A percentile compares a stretch with the other conserved stretches of the same genome.
Conservation (phyloP, 2,329 filamentous ascomycete species). For the Xylariaceae sp. region DNA sequence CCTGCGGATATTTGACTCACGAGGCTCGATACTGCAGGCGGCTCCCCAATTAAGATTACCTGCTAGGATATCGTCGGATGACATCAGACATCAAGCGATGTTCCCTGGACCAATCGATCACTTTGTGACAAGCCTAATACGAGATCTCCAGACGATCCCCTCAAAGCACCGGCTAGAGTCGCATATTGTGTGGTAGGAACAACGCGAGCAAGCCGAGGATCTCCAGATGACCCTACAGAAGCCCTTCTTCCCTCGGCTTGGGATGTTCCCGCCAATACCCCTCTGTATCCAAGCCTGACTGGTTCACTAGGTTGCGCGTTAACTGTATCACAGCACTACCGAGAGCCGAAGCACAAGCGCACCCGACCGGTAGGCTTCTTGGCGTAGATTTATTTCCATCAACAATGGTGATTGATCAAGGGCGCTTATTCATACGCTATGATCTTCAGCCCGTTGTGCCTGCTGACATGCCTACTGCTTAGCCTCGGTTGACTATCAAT, state of each 20-base stretch:
- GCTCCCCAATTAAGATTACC: not conserved
- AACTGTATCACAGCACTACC: too few species aligned
- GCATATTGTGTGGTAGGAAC: conserved; percentile 14
- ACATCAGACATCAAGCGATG: conserved; percentile 2
- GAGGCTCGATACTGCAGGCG: not conserved
- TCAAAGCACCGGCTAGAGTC: conserved; percentile 1
- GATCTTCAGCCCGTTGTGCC: not conserved
- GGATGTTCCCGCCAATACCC: too few species aligned
- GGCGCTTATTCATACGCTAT: conserved; percentile 2
- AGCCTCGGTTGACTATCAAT: not conserved
- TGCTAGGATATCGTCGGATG: not conserved
- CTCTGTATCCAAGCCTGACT: too few species aligned
- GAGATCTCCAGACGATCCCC: not conserved
- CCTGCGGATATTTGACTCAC: not conserved
- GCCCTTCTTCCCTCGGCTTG: not conserved
- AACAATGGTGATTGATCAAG: too few species aligned
- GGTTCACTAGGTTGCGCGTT: too few species aligned
- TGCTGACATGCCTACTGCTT: not conserved
- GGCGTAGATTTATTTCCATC: too few species aligned
- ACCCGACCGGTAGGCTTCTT: too few species aligned
- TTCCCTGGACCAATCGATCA: not conserved
- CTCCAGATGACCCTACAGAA: not conserved
- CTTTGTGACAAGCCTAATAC: too few species aligned
- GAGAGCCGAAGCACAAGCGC: too few species aligned
- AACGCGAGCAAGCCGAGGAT: not conserved